A percentile compares a stretch with the other conserved stretches of the same genome.
phyloP scores from a whole-genome alignment of 1,139 yeast genomes.

The Suhomyces terraborum region DNA sequence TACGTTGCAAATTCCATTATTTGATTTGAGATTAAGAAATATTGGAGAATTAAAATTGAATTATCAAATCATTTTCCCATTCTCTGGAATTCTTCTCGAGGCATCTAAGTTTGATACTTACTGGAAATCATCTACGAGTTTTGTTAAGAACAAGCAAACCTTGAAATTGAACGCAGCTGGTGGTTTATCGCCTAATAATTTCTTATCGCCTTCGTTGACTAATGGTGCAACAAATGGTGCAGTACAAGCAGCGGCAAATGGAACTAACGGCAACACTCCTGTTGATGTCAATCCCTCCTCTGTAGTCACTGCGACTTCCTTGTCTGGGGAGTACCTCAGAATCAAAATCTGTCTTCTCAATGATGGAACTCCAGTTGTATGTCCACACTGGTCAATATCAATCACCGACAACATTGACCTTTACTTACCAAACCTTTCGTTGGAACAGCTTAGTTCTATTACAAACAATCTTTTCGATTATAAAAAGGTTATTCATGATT shows the following conservation, averaged over 20 bases:
- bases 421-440: conserved; percentile 45
- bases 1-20: conserved; percentile 66
- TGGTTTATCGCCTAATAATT: conserved; percentile 46
- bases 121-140: conserved; percentile 82
- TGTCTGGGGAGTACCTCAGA: conserved; percentile 77
- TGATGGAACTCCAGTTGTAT: conserved; percentile 85
- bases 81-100: conserved; percentile 79
- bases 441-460: conserved; percentile 44
- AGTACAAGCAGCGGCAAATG: conserved; percentile 1
- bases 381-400: conserved; percentile 69
- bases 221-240: conserved; percentile 14
- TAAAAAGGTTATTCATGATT: conserved; percentile 43
- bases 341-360: conserved; percentile 69
- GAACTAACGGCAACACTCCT: conserved; percentile 14
- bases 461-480: conserved; percentile 48
- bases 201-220: conserved; percentile 34
- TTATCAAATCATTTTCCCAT: conserved; percentile 88
- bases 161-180: conserved; percentile 42
- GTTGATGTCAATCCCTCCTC: conserved; percentile 43
- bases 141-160: conserved; percentile 35
- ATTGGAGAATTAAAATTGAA: conserved; percentile 80
- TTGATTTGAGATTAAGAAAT: conserved; percentile 77
- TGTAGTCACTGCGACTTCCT: conserved; percentile 88
- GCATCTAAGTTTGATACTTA: conserved; percentile 93
- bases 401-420: conserved; percentile 59